phyloP scores from a whole-genome alignment of 768 basidiomycete species.

The Amanita exitialis region DNA sequence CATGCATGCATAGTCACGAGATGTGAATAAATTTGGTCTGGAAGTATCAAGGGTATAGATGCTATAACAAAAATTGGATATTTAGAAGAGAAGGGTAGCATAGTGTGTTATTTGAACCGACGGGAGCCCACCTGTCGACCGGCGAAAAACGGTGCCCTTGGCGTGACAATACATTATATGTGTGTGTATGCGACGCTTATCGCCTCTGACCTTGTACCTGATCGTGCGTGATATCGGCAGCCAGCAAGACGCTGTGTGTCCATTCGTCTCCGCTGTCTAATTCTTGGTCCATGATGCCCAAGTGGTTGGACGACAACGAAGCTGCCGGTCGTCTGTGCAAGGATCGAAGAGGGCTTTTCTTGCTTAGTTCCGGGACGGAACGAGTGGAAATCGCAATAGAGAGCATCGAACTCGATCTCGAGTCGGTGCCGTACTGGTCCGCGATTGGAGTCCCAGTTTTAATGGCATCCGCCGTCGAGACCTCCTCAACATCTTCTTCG shows the following conservation, averaged over 20 bases:
- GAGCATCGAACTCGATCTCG: constrained; percentile 14
- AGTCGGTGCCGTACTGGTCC: constrained; percentile 19
- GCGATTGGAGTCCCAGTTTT: constrained; percentile 24
- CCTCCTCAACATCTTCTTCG: neutral
- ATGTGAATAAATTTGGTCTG: neutral
- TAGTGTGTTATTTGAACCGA: neutral
- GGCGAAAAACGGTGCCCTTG: neutral
- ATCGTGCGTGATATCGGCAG: constrained; percentile 41
- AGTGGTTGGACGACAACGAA: constrained; percentile 34
- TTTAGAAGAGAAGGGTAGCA: neutral
- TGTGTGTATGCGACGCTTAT: neutral
- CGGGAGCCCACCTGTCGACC: neutral
- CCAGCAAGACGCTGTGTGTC: constrained; percentile 64
- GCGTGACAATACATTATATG: neutral
- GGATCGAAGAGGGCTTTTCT: constrained; percentile 15
- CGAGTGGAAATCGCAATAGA: constrained; percentile 9
- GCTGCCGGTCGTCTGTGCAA: constrained; percentile 15
- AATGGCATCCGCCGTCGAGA: constrained; percentile 9
- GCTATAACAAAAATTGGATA: neutral
- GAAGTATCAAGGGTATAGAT: constrained; percentile 4
- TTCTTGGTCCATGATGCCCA: constrained; percentile 37
- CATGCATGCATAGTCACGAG: constrained; percentile 1
- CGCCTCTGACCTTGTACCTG: constrained; percentile 13
- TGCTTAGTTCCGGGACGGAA: constrained; percentile 7
- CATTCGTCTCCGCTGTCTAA: constrained; percentile 47